A percentile compares a stretch with the other conserved stretches of the same genome.
Conservation (phyloP, 192 early-diverging fungal species). For the Phycomyces blakesleeanus region DNA sequence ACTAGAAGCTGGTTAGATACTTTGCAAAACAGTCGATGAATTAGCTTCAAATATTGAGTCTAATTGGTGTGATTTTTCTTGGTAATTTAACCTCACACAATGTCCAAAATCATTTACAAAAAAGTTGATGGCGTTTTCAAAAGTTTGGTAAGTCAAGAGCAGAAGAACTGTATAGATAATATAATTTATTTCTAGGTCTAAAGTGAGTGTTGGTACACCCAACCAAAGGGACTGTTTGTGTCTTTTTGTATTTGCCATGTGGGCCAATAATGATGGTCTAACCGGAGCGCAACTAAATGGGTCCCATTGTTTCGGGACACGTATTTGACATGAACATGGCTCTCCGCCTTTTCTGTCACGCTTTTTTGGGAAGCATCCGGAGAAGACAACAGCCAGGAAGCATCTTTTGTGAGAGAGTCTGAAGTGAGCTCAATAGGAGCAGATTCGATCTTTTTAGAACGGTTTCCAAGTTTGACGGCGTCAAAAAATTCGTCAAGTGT, state of each 20-base stretch:
- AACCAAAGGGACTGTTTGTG: slow-evolving; percentile 10
- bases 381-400: background rate
- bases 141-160: no score
- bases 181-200: no score
- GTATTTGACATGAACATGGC: slow-evolving; percentile 48
- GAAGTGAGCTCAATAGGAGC: background rate
- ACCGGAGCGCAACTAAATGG: slow-evolving; percentile 59
- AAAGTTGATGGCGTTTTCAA: no score
- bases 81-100: no score
- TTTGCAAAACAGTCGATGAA: no score
- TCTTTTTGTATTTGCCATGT: slow-evolving; percentile 48
- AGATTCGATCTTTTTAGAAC: background rate
- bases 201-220: slow-evolving; percentile 6
- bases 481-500: slow-evolving; percentile 60
- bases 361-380: background rate
- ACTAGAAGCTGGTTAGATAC: no score
- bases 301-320: slow-evolving; percentile 49
- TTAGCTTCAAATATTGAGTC: no score
- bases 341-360: slow-evolving; percentile 31
- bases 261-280: slow-evolving; percentile 72
- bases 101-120: no score
- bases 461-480: slow-evolving; percentile 33
- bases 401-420: background rate
- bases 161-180: no score
- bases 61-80: no score